Conservation (phyloP, 2,329 filamentous ascomycete species). For the Aspergillus flavus region DNA sequence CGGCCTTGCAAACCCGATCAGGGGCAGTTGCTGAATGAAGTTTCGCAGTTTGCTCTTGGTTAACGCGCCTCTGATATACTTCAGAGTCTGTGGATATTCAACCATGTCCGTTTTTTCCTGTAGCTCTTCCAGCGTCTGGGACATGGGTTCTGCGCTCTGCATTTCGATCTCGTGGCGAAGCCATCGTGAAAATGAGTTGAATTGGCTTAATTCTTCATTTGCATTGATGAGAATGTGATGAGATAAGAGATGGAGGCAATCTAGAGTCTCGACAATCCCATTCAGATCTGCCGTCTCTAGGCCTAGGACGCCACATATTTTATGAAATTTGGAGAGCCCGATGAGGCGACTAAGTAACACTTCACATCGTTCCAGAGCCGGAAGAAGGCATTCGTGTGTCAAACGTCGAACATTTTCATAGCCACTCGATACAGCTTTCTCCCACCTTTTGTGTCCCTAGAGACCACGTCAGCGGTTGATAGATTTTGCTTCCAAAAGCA, state of each 20-base stretch:
- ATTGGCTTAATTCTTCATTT: conserved; percentile 77
- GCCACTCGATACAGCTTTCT: conserved; percentile 78
- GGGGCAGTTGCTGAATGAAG: conserved; percentile 52
- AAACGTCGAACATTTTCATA: conserved; percentile 77
- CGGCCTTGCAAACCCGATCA: conserved; percentile 33
- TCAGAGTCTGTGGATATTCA: conserved; percentile 71
- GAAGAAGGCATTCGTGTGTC: conserved; percentile 84
- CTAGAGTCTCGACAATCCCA: conserved; percentile 66
- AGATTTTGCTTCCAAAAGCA: not conserved
- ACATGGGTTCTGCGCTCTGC: conserved; percentile 65
- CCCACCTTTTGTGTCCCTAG: conserved; percentile 91
- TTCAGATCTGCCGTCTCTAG: conserved; percentile 66
- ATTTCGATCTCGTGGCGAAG: conserved; percentile 80
- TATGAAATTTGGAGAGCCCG: conserved; percentile 80
- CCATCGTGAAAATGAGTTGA: conserved; percentile 79
- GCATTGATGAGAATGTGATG: conserved; percentile 72
- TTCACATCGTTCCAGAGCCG: conserved; percentile 79
- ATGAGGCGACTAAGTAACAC: conserved; percentile 81
- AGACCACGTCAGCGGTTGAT: conserved; percentile 12
- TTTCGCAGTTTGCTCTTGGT: conserved; percentile 65
- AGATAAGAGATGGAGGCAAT: conserved; percentile 73
- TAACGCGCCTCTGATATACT: conserved; percentile 75
- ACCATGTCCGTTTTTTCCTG: conserved; percentile 76
- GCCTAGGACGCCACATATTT: conserved; percentile 66
- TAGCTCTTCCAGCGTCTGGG: conserved; percentile 66